These are phyloP conservation scores for Spathaspora gorwiae DNA, from an alignment of 805 yeast species.

Conservation along the genomic window DNA sequence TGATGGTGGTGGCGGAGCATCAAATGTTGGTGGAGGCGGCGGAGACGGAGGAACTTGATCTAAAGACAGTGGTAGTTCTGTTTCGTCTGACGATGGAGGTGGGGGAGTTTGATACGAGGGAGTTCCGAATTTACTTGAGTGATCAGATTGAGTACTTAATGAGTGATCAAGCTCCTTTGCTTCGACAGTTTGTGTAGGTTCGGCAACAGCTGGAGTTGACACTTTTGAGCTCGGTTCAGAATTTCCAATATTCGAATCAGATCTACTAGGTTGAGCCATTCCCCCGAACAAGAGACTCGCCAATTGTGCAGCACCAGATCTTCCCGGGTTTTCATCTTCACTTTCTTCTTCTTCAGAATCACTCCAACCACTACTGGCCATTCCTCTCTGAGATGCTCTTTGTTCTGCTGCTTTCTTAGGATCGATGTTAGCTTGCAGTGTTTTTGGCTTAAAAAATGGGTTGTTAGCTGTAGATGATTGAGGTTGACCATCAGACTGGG, in stretches of 20 bases:
- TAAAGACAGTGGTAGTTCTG: slow-evolving; percentile 12
- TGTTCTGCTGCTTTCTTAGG: slow-evolving; percentile 62
- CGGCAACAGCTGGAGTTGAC: slow-evolving; percentile 5
- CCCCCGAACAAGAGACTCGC: slow-evolving; percentile 54
- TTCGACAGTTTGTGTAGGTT: slow-evolving; percentile 6
- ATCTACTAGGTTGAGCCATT: slow-evolving; percentile 31
- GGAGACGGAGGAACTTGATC: slow-evolving; percentile 4
- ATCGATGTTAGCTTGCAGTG: slow-evolving; percentile 35
- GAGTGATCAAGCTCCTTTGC: background rate
- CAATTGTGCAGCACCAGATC: slow-evolving; percentile 52
- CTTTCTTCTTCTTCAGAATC: slow-evolving; percentile 40
- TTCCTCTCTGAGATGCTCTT: slow-evolving; percentile 66
- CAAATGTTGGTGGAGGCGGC: slow-evolving; percentile 6
- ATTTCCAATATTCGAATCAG: slow-evolving; percentile 2
- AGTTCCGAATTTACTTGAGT: slow-evolving; percentile 1
- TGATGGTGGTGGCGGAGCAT: slow-evolving; percentile 8
- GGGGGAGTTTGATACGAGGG: slow-evolving; percentile 16
- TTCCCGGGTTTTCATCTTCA: slow-evolving; percentile 46
- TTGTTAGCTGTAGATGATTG: slow-evolving; percentile 16
- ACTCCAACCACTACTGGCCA: slow-evolving; percentile 44
- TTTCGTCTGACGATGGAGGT: slow-evolving; percentile 1
- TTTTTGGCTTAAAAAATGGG: slow-evolving; percentile 56
- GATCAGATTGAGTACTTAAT: slow-evolving; percentile 1
- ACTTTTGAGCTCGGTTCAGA: slow-evolving; percentile 6
- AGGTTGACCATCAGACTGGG: slow-evolving; percentile 6